Percentiles rank a stretch among this genome's conserved stretches.
Evolutionary conservation across 1,284 basidiomycete species (phyloP).

Genomic region (Rhodotorula sp.): DNA sequence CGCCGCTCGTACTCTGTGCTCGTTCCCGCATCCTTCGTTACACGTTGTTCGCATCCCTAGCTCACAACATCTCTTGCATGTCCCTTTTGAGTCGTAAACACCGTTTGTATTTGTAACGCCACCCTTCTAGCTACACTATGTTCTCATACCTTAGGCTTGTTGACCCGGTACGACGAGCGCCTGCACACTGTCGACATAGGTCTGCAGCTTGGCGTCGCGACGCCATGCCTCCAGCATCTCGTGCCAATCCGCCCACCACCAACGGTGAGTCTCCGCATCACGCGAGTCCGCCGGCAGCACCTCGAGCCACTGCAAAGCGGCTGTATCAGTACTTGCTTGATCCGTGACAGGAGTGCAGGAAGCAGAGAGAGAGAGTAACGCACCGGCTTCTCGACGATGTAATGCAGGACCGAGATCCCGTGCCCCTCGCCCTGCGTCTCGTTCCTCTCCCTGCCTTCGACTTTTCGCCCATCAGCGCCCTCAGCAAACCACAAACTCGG

Average conservation of each 20-base stretch:
- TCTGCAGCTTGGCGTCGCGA: not conserved
- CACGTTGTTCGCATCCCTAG: not conserved
- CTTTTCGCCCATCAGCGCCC: not conserved
- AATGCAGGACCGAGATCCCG: conserved; percentile 12
- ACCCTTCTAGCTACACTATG: not conserved
- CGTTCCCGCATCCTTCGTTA: not conserved
- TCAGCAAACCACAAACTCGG: conserved; percentile 14
- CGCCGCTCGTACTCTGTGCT: too few species aligned
- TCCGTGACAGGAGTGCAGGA: not conserved
- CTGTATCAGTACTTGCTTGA: not conserved
- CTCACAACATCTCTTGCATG: not conserved
- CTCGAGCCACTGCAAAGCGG: conserved; percentile 7
- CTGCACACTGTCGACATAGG: not conserved
- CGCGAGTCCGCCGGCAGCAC: not conserved
- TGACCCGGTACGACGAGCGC: not conserved
- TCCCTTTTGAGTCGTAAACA: not conserved
- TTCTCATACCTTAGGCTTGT: not conserved
- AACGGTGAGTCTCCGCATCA: conserved; percentile 12
- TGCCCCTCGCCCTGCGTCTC: not conserved
- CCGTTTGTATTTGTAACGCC: not conserved
- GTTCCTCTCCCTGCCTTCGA: conserved; percentile 9
- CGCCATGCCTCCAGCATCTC: conserved; percentile 3
- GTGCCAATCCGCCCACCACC: conserved; percentile 18
- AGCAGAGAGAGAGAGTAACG: not conserved
- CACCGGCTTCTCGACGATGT: conserved; percentile 22